Evolutionary conservation across 768 basidiomycete species (phyloP).

Genomic region (Leucocoprinus leucothites): DNA sequence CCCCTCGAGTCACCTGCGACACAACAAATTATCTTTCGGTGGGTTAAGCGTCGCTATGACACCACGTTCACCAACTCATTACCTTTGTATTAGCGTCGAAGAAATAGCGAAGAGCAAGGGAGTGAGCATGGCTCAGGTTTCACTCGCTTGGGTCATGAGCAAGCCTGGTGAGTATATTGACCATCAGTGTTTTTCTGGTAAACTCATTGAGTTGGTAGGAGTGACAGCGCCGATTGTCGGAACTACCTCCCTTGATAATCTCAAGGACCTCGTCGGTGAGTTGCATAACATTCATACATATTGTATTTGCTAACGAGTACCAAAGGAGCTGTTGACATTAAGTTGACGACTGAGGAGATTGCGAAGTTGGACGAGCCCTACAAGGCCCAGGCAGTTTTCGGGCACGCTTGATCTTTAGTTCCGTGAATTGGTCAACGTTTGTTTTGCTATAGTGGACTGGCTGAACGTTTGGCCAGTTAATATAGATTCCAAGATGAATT

Average conservation of each 20-base stretch:
- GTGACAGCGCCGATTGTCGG: constrained; percentile 60
- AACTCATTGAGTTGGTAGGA: constrained; percentile 16
- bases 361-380: neutral
- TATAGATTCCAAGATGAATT: too few species aligned
- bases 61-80: neutral
- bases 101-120: constrained; percentile 48
- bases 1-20: constrained; percentile 20
- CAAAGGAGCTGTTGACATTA: neutral
- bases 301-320: neutral
- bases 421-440: too few species aligned
- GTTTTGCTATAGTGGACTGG: too few species aligned
- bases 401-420: too few species aligned
- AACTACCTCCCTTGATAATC: constrained; percentile 43
- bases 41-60: neutral
- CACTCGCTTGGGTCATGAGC: constrained; percentile 47
- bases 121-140: constrained; percentile 53
- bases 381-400: neutral
- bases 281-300: too few species aligned
- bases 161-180: constrained; percentile 28
- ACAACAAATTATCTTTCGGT: constrained; percentile 37
- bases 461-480: too few species aligned
- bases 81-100: constrained; percentile 38
- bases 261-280: constrained; percentile 49
- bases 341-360: neutral
- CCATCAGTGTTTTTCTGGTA: too few species aligned